phyloP scores from a whole-genome alignment of 139 green algal genomes.

The Chlamydomonas sp. region DNA sequence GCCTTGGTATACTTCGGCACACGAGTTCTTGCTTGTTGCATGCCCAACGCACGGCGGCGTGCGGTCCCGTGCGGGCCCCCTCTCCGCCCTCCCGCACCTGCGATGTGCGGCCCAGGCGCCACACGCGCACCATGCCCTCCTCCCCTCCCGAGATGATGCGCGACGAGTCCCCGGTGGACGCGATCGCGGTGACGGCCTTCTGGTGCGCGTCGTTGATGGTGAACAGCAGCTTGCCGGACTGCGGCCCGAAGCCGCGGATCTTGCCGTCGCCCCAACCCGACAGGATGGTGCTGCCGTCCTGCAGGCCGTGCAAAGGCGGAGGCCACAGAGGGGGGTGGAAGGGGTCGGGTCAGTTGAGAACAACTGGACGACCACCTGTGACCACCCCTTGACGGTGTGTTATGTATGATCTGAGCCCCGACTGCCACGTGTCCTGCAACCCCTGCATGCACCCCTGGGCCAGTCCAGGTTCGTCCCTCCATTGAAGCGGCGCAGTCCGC shows the following conservation, averaged over 20 bases:
- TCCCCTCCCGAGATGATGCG: conserved; percentile 78
- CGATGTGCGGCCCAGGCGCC: conserved; percentile 67
- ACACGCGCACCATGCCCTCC: conserved; percentile 77
- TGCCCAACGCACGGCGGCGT: conserved; percentile 13
- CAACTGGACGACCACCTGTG: too few relatives aligned
- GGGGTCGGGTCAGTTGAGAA: background rate
- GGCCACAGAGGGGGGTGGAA: background rate
- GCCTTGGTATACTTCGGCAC: too few relatives aligned
- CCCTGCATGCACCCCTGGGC: too few relatives aligned
- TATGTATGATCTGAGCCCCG: too few relatives aligned
- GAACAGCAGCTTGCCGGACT: conserved; percentile 85
- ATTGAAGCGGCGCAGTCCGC: too few relatives aligned
- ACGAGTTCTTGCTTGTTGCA: too few relatives aligned
- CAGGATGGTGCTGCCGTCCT: conserved; percentile 78
- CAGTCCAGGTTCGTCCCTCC: too few relatives aligned
- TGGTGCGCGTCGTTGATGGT: conserved; percentile 87
- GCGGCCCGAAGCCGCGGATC: conserved; percentile 85
- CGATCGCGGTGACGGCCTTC: conserved; percentile 81
- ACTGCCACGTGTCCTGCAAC: too few relatives aligned
- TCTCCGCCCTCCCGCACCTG: conserved; percentile 50
- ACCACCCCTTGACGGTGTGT: too few relatives aligned
- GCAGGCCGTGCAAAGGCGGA: conserved; percentile 1
- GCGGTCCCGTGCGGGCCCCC: conserved; percentile 87
- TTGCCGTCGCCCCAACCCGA: conserved; percentile 85
- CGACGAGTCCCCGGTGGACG: conserved; percentile 59